Percentiles rank a stretch among this genome's conserved stretches.
Conservation (phyloP, 805 yeast genomes). For the Yamadazyma phyllophila region DNA sequence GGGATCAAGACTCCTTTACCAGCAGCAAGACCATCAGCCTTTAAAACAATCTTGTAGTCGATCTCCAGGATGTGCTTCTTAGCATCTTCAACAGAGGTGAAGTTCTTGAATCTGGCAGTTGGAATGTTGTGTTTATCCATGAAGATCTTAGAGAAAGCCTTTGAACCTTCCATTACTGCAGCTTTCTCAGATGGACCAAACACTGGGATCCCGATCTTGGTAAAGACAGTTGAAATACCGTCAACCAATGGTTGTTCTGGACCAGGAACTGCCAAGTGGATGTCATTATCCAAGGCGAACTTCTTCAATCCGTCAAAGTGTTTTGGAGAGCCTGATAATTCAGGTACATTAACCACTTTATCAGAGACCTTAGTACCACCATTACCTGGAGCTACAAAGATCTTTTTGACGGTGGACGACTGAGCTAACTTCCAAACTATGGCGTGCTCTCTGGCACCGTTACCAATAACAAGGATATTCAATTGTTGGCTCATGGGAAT, state of each 20-base stretch:
- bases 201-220: conserved; percentile 85
- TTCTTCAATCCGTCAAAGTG: conserved; percentile 69
- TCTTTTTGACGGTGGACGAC: conserved; percentile 65
- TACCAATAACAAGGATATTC: conserved; percentile 84
- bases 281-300: conserved; percentile 66
- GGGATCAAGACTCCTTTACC: conserved; percentile 99
- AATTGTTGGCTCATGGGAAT: conserved; percentile 11
- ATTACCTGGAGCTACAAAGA: conserved; percentile 95
- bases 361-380: conserved; percentile 73
- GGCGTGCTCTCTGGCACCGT: conserved; percentile 99
- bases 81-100: conserved; percentile 75
- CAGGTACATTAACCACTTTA: conserved; percentile 67
- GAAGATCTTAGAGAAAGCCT: conserved; percentile 88
- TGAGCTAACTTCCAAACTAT: conserved; percentile 87
- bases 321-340: conserved; percentile 58
- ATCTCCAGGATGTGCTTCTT: conserved; percentile 61
- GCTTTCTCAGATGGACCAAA: conserved; percentile 95
- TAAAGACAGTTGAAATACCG: conserved; percentile 74
- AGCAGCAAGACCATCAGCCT: conserved; percentile 97
- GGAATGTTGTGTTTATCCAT: conserved; percentile 93
- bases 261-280: conserved; percentile 87
- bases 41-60: conserved; percentile 79
- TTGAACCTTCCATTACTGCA: conserved; percentile 95
- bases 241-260: conserved; percentile 99
- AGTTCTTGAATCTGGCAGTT: conserved; percentile 86